These are phyloP conservation scores for Tilletia walkeri DNA, from an alignment of 1,284 basidiomycete species.

Conservation along the genomic window DNA sequence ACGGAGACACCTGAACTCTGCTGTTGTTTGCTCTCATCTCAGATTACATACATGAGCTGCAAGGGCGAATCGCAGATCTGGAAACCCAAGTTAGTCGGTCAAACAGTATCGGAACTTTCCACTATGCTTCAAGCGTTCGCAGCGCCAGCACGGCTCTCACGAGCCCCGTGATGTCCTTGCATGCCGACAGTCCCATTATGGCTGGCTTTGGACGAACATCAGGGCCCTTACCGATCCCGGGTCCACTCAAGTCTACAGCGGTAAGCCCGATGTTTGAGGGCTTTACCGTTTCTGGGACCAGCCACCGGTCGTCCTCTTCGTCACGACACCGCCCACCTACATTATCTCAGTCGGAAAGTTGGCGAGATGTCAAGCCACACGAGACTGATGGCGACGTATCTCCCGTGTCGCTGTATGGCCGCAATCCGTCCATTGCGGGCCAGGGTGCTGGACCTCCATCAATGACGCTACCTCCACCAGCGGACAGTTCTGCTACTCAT, in stretches of 20 bases:
- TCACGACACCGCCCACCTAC: neutral
- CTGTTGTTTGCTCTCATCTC: neutral
- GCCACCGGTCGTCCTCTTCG: neutral
- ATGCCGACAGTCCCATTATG: constrained; percentile 13
- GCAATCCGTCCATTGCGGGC: neutral
- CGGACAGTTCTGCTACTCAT: neutral
- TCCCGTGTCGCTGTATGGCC: constrained; percentile 10
- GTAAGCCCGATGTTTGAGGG: constrained; percentile 11
- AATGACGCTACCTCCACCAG: constrained; percentile 2
- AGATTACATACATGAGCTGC: constrained; percentile 49
- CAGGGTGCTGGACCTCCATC: neutral
- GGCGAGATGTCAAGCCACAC: neutral
- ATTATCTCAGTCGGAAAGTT: neutral
- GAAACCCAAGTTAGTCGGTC: constrained; percentile 19
- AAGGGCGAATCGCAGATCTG: constrained; percentile 39
- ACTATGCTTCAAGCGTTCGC: constrained; percentile 6
- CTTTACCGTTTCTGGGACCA: constrained; percentile 4
- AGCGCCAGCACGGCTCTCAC: constrained; percentile 14
- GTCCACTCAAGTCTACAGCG: neutral
- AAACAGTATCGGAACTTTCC: neutral
- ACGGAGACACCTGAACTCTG: no score
- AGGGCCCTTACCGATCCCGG: neutral
- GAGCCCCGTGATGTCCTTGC: constrained; percentile 14
- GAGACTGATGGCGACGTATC: constrained; percentile 13
- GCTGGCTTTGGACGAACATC: neutral